Base-by-base conservation (phyloP, 306 rosid species). In the Vigna reflexopilosa region DNA sequence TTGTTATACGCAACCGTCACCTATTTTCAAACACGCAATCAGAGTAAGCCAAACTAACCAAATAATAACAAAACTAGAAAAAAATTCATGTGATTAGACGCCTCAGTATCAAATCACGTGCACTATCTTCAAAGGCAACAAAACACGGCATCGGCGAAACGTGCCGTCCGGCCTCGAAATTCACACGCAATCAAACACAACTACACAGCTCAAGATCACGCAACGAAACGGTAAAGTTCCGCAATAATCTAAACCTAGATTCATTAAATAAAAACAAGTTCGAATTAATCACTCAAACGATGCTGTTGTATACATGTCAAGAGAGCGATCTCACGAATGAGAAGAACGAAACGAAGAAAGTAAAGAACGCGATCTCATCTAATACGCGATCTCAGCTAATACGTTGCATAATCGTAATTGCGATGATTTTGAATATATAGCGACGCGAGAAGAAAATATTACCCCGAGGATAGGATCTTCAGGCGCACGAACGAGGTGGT, bases 381-480 rank as follows among this genome's bases (percentile, higher is more conserved):
- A 24, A 24, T 2, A 17, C 14, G 44, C 66, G 72, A 81, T 82
- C 59, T 58, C 7, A 48, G 5, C 4, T 22, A 8, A 14, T 8
- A 6, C 17, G 49, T 45, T 45, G 26, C 24, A 44, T 7, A 8
- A 42, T 42, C 13, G 7, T 24, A 28, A 13, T 7, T 42, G 4
- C 6, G 36, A 49, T 15, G 14, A 68, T 48, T 49, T 15, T 1
- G 45, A 59, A 59, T 2, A 17, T 44, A 51, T 0, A 65, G 45
- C 4, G 73, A 7, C 1, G 64, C 3, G 64, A 50, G 54, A 63
- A 47, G 59, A 51, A 65, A 40, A 78, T 19, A 70, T 28, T 90
- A 96, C 98, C 81, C 99, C 98, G 63, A 96, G 98, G 63, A 96
- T 96, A 66, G 98, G 93, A 93, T 96, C 99, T 88, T 96, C 99